These are phyloP conservation scores for Gynochthodes officinalis DNA, from an alignment of 257 asterid genomes.

Conservation along the genomic window DNA sequence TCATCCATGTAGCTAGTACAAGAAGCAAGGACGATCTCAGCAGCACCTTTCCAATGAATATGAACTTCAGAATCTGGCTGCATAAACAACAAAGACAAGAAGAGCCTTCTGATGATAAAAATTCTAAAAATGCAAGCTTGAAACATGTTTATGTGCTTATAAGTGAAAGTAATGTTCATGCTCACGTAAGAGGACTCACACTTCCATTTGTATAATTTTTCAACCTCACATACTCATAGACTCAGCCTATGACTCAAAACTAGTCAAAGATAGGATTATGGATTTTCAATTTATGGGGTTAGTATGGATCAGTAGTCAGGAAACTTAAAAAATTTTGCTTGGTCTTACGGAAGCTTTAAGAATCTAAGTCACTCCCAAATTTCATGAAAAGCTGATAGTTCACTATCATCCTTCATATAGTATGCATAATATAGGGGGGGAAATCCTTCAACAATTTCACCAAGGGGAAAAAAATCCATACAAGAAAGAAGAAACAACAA, in stretches of 20 bases:
- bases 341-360: neutral
- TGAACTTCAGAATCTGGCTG: conserved; percentile 69
- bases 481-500: too few species aligned
- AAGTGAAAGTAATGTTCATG: too few species aligned
- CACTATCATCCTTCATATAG: neutral
- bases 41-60: conserved; percentile 97
- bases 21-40: conserved; percentile 76
- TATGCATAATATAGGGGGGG: too few species aligned
- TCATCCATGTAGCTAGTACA: conserved; percentile 69
- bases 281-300: neutral
- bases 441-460: too few species aligned
- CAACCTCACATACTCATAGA: neutral
- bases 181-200: too few species aligned
- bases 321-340: too few species aligned
- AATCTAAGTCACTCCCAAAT: neutral
- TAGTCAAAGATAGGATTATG: neutral
- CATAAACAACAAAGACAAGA: conserved; percentile 15
- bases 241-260: neutral
- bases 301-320: too few species aligned
- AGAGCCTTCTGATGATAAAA: neutral
- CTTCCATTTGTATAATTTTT: too few species aligned
- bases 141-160: neutral
- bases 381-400: neutral
- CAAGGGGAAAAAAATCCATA: too few species aligned
- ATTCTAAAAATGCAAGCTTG: neutral